Conservation (phyloP, 1,284 basidiomycete genomes). For the Trametes hirsuta region DNA sequence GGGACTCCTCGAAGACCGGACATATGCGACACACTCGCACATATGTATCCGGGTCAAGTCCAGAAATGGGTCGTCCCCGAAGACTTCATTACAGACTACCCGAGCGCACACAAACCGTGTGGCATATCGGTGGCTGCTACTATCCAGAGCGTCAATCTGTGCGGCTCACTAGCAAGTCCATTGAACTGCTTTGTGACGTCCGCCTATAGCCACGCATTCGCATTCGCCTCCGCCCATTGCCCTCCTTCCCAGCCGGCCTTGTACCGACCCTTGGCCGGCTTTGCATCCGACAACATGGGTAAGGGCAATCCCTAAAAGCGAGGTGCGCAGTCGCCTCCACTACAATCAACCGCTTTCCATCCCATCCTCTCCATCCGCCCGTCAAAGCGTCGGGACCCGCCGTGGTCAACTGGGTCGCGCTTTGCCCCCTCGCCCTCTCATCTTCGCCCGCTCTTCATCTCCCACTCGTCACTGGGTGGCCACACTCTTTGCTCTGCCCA, state of each 20-base stretch:
- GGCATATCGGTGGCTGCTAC: too few species aligned
- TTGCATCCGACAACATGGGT: neutral
- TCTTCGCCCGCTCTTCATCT: neutral
- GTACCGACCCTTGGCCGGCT: neutral
- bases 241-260: neutral
- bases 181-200: too few species aligned
- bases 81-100: too few species aligned
- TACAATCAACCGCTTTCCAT: constrained; percentile 1
- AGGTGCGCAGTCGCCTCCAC: neutral
- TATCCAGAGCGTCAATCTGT: too few species aligned
- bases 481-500: neutral
- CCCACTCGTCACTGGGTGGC: neutral
- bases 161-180: too few species aligned
- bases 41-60: too few species aligned
- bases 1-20: too few species aligned
- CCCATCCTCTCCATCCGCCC: neutral
- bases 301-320: neutral
- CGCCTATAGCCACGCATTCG: too few species aligned
- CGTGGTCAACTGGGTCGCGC: neutral
- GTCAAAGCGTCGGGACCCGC: neutral
- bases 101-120: too few species aligned
- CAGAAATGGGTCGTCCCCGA: too few species aligned
- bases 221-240: too few species aligned
- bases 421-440: neutral
- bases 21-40: too few species aligned